Base-by-base conservation (phyloP, 495 filamentous ascomycete genomes). In the Aspergillus homomorphus region DNA sequence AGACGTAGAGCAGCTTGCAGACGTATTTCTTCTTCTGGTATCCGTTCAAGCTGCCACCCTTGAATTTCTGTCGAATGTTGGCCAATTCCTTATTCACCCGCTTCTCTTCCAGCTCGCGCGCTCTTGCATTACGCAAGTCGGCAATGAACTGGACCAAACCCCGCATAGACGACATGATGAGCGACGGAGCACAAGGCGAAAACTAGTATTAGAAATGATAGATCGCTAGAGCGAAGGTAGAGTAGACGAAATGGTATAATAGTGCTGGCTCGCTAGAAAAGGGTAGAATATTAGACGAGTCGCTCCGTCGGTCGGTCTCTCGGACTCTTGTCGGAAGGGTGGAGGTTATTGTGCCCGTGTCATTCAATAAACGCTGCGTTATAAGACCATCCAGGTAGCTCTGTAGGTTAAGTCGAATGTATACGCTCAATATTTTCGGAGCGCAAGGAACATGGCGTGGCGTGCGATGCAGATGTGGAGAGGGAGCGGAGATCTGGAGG, bases 11-110 rank as follows among this genome's bases (percentile, higher is more conserved):
- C 62, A 99, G 82, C 85, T 98, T 98, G 89, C 95, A 99, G 46
- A 99, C 95, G 69, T 99, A 99, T 89, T 99, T 99, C 83, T 99
- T 99, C 82, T 95, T 96, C 74, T 96, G 90, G 66, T 99, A 99
- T 51, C 95, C 95, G 73, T 87, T 96, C 24, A 98, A 77, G 69
- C 80, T 89, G 42, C 92, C 92, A 71, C 92, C 88, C 86, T 81
- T 80, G 64, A 83, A 83, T 61, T 83, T 83, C 65, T 83, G 80
- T 80, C 94, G 85, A 73, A 99, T 98, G 66, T 99, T 99, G 67
- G 95, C 95, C 68, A 98, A 79, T 77, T 99, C 95, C 75, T 99
- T 99, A 72, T 99, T 99, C 71, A 99, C 97, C 63, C 95, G 82
- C 77, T 99, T 99, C 78, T 99, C 95, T 71, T 99, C 95, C 59